A percentile compares a stretch with the other conserved stretches of the same genome.
phyloP scores from a whole-genome alignment of 2,329 filamentous ascomycete genomes.

The Geosmithia flava region DNA sequence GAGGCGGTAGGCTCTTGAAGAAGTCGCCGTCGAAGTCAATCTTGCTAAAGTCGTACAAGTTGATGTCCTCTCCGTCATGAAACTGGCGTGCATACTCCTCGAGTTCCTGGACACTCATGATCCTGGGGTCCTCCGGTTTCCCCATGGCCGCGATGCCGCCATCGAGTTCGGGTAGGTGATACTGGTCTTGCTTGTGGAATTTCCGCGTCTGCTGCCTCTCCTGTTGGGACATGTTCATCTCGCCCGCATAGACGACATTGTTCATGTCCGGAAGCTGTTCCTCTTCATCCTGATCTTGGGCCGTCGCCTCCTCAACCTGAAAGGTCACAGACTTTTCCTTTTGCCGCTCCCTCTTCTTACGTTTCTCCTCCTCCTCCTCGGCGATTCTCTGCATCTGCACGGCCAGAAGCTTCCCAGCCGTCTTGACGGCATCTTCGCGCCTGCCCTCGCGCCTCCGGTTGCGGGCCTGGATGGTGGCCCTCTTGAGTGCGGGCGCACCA shows the following conservation, averaged over 20 bases:
- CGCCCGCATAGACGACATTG: slow-evolving; percentile 80
- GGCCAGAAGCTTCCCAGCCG: slow-evolving; percentile 81
- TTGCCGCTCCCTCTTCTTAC: slow-evolving; percentile 22
- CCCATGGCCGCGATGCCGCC: slow-evolving; percentile 73
- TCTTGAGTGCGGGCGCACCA: slow-evolving; percentile 79
- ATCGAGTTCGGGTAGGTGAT: slow-evolving; percentile 82
- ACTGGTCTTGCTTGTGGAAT: slow-evolving; percentile 88
- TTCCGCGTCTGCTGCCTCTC: slow-evolving; percentile 57
- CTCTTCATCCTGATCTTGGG: slow-evolving; percentile 27
- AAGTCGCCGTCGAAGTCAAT: slow-evolving; percentile 97
- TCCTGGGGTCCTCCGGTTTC: slow-evolving; percentile 78
- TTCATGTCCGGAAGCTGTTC: slow-evolving; percentile 55
- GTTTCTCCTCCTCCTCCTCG: slow-evolving; percentile 66
- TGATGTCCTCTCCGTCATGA: slow-evolving; percentile 81
- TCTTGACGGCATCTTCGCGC: slow-evolving; percentile 83
- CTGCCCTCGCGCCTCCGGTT: slow-evolving; percentile 75
- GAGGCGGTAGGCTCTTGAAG: slow-evolving; percentile 79
- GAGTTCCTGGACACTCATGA: slow-evolving; percentile 91
- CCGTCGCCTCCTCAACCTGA: slow-evolving; percentile 27
- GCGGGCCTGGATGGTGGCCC: slow-evolving; percentile 73
- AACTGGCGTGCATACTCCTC: slow-evolving; percentile 92
- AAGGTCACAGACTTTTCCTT: slow-evolving; percentile 5
- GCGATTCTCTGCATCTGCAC: slow-evolving; percentile 88
- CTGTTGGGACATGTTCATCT: slow-evolving; percentile 66
- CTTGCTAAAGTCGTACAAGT: slow-evolving; percentile 91